These are phyloP conservation scores for Voacanga thouarsii DNA, from an alignment of 257 asterid species.

Conservation along the genomic window DNA sequence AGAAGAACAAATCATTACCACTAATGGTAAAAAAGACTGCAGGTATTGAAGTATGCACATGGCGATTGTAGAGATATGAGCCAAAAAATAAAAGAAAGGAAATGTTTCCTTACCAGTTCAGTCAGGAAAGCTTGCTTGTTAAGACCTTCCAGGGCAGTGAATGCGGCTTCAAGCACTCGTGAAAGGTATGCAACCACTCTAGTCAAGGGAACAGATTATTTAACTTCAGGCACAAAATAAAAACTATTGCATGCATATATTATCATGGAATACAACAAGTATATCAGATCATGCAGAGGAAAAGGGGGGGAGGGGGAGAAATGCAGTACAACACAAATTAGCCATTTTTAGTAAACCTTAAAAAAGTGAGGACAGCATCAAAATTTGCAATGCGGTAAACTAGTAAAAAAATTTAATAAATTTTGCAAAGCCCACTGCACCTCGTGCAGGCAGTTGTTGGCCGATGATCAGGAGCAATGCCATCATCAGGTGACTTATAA, in stretches of 20 bases:
- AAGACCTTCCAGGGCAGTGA: slow-evolving; percentile 96
- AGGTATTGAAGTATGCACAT: neutral
- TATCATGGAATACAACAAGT: neutral
- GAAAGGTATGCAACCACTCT: slow-evolving; percentile 96
- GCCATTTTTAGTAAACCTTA: neutral
- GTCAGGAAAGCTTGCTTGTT: slow-evolving; percentile 93
- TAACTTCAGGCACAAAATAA: slow-evolving; percentile 3
- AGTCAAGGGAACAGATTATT: slow-evolving; percentile 28
- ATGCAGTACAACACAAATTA: neutral
- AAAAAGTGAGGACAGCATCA: neutral
- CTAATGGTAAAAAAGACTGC: neutral
- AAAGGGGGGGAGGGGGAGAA: neutral
- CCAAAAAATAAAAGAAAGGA: neutral
- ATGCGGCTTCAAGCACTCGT: slow-evolving; percentile 95
- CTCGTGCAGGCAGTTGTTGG: slow-evolving; percentile 94
- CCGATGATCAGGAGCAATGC: slow-evolving; percentile 89
- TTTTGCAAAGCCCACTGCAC: slow-evolving; percentile 26
- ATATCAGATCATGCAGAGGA: neutral
- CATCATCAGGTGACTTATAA: slow-evolving; percentile 90
- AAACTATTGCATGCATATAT: neutral
- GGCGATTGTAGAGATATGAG: neutral
- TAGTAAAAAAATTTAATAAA: neutral
- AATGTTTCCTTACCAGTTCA: slow-evolving; percentile 60
- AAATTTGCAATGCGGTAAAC: neutral
- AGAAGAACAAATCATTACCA: neutral